These are phyloP conservation scores for grape (Vitis vinifera) DNA, from an alignment of 164 flowering plant genomes.

Conservation along the genomic window ASM3070453v1 NC_081812.1:9874001-9874500, in stretches of 20 bases:
- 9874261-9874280: slow-evolving; percentile 11
- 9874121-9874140: slow-evolving; percentile 8
- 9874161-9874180: slow-evolving; percentile 4
- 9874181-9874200: slow-evolving; percentile 17
- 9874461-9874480: slow-evolving; percentile 29
- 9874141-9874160: slow-evolving; percentile 15
- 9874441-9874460: slow-evolving; percentile 25
- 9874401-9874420: slow-evolving; percentile 23
- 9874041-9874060: slow-evolving; percentile 9
- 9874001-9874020: slow-evolving; percentile 3
- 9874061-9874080: slow-evolving; percentile 10
- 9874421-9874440: slow-evolving; percentile 19
- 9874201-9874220: slow-evolving; percentile 26
- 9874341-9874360: slow-evolving; percentile 6
- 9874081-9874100: slow-evolving; percentile 19
- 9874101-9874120: slow-evolving; percentile 19
- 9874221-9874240: slow-evolving; percentile 21
- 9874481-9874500: slow-evolving; percentile 23
- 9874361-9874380: slow-evolving; percentile 24
- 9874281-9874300: background rate
- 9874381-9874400: slow-evolving; percentile 12
- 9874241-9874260: slow-evolving; percentile 25
- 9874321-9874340: slow-evolving; percentile 15
- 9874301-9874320: slow-evolving; percentile 27
- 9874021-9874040: slow-evolving; percentile 20